Evolutionary conservation across 1,284 basidiomycete species (phyloP), one percentile per base, ranked within the genome.

Genomic region (Athelia sp.): DNA sequence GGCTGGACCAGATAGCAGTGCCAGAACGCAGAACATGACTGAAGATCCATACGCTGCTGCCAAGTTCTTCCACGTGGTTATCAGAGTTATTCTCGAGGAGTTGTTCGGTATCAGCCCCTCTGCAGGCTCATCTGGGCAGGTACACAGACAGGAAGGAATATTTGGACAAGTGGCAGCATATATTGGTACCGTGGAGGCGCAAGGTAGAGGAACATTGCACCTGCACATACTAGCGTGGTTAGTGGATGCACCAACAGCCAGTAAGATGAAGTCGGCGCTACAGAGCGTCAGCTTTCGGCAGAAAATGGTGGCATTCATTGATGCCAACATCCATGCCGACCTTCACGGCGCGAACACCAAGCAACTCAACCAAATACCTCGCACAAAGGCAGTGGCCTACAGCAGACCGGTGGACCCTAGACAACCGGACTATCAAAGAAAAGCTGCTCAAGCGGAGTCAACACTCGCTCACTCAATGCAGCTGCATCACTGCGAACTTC

Each of bases 41-140:
- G 10, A 26, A 0, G 68, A 77, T 57, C 69, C 70, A 13, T 74
- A 60, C 51, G 68, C 68, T 0, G 59, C 68, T 0, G 64, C 68
- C 0, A 57, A 67, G 36, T 76, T 66, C 49, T 76, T 71, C 48
- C 62, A 74, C 38, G 66, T 71, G 42, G 58, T 67, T 0, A 67
- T 76, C 3, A 15, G 53, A 0, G 52, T 55, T 0, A 57, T 75
- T 0, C 46, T 75, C 0, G 56, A 66, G 18, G 59, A 40, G 0
- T 31, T 76, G 0, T 68, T 76, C 48, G 65, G 67, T 0, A 54
- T 76, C 8, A 6, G n/a, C 6, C 6, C 4, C 6, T 4, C 36
- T n/a, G 15, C 6, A 4, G n/a, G n/a, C n/a, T n/a, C n/a, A n/a
- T n/a, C n/a, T n/a, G n/a, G n/a, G n/a, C 15, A 40, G 6, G 15